Evolutionary conservation across 1,284 basidiomycete species (phyloP), one percentile per base, ranked within the genome.

Genomic region (Meripilus lineatus): DNA sequence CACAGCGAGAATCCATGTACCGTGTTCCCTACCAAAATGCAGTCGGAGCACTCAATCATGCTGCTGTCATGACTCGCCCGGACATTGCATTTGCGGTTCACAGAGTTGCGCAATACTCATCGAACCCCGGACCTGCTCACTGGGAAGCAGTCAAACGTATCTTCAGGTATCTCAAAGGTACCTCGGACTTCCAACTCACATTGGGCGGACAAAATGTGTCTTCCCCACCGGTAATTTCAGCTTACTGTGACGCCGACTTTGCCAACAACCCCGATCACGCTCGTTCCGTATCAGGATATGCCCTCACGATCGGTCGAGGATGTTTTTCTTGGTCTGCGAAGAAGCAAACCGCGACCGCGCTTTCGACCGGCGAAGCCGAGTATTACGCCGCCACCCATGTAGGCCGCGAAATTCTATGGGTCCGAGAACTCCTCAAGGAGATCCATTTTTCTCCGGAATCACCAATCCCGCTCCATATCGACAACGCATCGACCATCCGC

Each of bases 311-410:
- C 17, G 52, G 46, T 39, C 42, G 36, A 38, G 59, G 57, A 15
- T 52, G 53, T 18, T 40, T 59, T 17, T 44, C 48, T 15, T 61
- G 59, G 59, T 34, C 23, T 13, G 48, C 53, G 7, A 53, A 57
- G 38, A 43, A 47, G 18, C 62, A 65, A 43, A 30, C 33, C 8
- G 48, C 52, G 28, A 49, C 58, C 25, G 50, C 58, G 1, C 48
- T 57, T 1, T 60, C 54, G 4, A 50, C 44, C 8, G 56, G 50
- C 0, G 56, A 59, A 45, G 42, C 59, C 2, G 58, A 62, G 21
- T 44, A 44, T 30, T 23, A 40, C 25, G 38, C 42, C 5, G 25
- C 25, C 21, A 25, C 25, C n/a, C 40, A 42, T 22, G 44, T 38
- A 15, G 35, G 17, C 6, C 15, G 21, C n/a, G 40, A 42, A 17